Evolutionary conservation across 441 rosid species (phyloP).

Genomic region (Breynia disticha): DNA sequence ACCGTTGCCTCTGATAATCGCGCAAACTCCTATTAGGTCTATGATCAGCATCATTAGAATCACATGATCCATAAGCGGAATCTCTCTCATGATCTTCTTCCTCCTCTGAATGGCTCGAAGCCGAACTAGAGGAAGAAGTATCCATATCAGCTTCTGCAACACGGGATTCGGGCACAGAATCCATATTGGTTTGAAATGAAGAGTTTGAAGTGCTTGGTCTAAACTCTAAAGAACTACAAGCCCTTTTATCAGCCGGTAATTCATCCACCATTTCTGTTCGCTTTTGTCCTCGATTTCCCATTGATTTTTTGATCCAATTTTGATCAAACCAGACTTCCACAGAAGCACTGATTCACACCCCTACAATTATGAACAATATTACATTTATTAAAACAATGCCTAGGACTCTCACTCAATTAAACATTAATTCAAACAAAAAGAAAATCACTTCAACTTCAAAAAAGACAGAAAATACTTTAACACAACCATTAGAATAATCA

Average conservation of each 20-base stretch:
- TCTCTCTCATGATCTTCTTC: constrained; percentile 77
- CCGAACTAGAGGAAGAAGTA: constrained; percentile 83
- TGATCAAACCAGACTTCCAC: not conserved
- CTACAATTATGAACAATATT: not conserved
- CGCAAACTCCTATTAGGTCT: constrained; percentile 45
- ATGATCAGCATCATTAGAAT: constrained; percentile 60
- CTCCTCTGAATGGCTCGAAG: constrained; percentile 70
- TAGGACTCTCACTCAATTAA: too few species aligned
- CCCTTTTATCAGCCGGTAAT: constrained; percentile 92
- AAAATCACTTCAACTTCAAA: too few species aligned
- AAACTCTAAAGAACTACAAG: constrained; percentile 76
- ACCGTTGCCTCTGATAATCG: constrained; percentile 53
- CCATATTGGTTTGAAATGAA: constrained; percentile 43
- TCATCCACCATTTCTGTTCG: constrained; percentile 65
- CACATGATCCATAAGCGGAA: constrained; percentile 74
- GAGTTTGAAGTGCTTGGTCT: constrained; percentile 77
- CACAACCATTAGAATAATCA: too few species aligned
- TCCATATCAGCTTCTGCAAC: constrained; percentile 64
- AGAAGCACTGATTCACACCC: not conserved
- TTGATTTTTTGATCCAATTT: constrained; percentile 12
- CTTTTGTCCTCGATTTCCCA: constrained; percentile 91
- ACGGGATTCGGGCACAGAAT: constrained; percentile 37
- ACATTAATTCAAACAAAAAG: too few species aligned
- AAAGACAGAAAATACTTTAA: too few species aligned
- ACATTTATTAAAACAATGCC: too few species aligned